Evolutionary conservation across 257 asterid genomes (phyloP).

Genomic region (Forsythia viridissima): DNA sequence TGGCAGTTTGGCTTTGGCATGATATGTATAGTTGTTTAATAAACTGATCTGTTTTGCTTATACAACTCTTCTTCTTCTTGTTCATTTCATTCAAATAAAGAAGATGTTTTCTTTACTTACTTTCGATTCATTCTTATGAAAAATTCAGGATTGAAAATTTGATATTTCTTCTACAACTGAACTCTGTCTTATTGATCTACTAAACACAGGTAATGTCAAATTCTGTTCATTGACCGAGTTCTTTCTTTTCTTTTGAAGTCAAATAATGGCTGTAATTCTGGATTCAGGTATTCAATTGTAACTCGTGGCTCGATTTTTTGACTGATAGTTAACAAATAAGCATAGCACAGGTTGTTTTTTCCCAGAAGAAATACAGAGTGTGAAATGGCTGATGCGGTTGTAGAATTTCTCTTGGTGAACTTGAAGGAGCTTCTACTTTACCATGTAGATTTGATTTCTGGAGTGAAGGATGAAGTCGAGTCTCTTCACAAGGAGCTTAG

Average conservation of each 20-base stretch:
- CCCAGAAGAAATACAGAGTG: not conserved
- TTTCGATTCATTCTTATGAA: not conserved
- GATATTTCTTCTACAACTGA: not conserved
- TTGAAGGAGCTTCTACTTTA: constrained; percentile 48
- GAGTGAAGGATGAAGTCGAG: constrained; percentile 45
- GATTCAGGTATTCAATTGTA: not conserved
- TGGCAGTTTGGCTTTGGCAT: too few relatives aligned
- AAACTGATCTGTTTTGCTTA: not conserved
- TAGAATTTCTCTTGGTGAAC: constrained; percentile 44
- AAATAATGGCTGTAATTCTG: not conserved
- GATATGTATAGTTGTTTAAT: not conserved
- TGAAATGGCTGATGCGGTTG: constrained; percentile 46
- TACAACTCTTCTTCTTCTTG: not conserved
- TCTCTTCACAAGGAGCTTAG: constrained; percentile 48
- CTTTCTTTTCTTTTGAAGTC: not conserved
- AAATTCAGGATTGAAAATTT: not conserved
- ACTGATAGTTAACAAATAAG: not conserved
- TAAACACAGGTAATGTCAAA: not conserved
- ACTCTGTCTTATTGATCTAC: not conserved
- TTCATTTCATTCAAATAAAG: not conserved
- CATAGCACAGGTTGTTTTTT: not conserved
- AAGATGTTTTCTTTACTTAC: not conserved
- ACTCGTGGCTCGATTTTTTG: not conserved
- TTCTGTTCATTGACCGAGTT: not conserved
- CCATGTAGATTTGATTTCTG: constrained; percentile 40